These are phyloP conservation scores for Globisporangium polare DNA, from an alignment of 352 stramenopile genomes.

Conservation along the genomic window DNA sequence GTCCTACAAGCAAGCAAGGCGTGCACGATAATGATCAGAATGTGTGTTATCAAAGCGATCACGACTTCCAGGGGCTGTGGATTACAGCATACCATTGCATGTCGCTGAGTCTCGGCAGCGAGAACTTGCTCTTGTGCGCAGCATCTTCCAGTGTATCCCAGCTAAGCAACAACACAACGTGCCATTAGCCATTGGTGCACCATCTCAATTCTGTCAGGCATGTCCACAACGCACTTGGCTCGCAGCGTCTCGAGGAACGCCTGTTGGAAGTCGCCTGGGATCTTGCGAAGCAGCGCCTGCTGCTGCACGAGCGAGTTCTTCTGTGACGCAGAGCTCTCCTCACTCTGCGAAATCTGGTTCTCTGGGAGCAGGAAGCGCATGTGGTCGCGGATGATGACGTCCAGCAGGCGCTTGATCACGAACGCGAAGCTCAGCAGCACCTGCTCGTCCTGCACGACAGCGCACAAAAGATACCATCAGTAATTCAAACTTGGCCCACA, in stretches of 20 bases:
- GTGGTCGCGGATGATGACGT: conserved; percentile 39
- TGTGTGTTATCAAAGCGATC: background rate
- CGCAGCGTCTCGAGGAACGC: conserved; percentile 40
- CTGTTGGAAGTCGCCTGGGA: conserved; percentile 39
- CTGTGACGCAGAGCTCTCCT: conserved; percentile 18
- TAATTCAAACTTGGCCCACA: background rate
- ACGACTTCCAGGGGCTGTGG: background rate
- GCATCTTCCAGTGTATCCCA: conserved; percentile 27
- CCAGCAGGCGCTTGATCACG: conserved; percentile 40
- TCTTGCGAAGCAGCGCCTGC: conserved; percentile 27
- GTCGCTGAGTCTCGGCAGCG: conserved; percentile 32
- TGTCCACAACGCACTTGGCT: conserved; percentile 16
- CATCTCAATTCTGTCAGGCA: background rate
- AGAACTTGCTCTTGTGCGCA: conserved; percentile 12
- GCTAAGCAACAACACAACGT: conserved; percentile 4
- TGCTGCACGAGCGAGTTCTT: conserved; percentile 28
- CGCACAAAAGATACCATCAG: background rate
- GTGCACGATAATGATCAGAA: background rate
- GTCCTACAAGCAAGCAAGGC: conserved; percentile 8
- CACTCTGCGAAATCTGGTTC: background rate
- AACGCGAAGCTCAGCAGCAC: conserved; percentile 30
- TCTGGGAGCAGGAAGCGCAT: conserved; percentile 50
- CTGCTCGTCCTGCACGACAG: conserved; percentile 29
- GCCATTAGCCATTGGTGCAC: background rate
- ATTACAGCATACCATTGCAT: conserved; percentile 26